Base-by-base conservation (phyloP, 352 stramenopile genomes). In the Phytophthora pluvialis region DNA sequence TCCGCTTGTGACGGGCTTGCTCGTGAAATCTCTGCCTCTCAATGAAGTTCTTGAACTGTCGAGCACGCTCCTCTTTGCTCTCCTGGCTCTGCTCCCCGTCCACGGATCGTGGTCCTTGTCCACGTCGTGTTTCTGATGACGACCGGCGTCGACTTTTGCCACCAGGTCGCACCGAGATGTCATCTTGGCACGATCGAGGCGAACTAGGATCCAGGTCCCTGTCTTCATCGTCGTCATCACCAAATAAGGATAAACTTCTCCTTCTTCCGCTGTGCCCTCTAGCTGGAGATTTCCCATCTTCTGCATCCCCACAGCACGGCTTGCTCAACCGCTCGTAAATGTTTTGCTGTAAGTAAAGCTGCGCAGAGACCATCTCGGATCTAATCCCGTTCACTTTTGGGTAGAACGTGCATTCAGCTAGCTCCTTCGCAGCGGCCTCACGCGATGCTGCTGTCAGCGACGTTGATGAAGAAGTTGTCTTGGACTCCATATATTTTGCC, bases 341-440 rank as follows among this genome's bases (percentile, higher is more conserved):
- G 51, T 95, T 89, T 57, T 95, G 83, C 60, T 92, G 81, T 35
- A 94, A 65, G 38, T 95, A 94, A 46, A 94, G 72, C 57, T 95
- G 88, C 0, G 88, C 88, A 4, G 86, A 93, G 13, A 90, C 70
- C 86, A 95, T 94, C 36, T 91, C 84, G 3, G 75, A 67, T 52
- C 74, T 72, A 56, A 95, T 87, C 2, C 70, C 56, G 58, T 95
- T 94, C 42, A 94, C 80, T 66, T 91, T 89, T 4, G 86, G 86
- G 28, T 80, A 73, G 46, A 94, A 92, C 16, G 86, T 93, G 70
- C 86, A 94, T 60, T 93, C 75, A 21, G 83, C 67, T 16, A 93
- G 62, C 50, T 90, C 86, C 60, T 82, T 82, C 16, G 80, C 78
- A 11, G 73, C 74, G 3, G 77, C 80, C 47, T 90, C 81, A 44